Percentiles rank a stretch among this genome's conserved stretches.
Evolutionary conservation across 352 stramenopile species (phyloP).

Genomic region (Pythium brassicae): DNA sequence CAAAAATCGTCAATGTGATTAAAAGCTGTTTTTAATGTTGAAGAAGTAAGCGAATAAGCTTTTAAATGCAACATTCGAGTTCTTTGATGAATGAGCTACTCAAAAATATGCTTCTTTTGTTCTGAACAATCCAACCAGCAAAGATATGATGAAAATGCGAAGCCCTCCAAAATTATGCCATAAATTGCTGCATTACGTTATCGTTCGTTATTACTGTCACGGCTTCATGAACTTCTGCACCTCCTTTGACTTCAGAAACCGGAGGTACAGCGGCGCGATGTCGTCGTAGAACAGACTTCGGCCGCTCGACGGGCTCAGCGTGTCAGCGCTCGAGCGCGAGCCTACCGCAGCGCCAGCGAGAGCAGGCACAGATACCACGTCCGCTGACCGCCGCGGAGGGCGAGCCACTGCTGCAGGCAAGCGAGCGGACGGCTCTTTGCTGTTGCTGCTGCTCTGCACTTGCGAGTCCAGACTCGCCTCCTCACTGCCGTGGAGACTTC

Average conservation of each 20-base stretch:
- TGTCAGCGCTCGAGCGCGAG: constrained; percentile 1
- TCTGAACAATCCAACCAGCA: too few species aligned
- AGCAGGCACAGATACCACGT: not conserved
- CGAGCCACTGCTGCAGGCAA: not conserved
- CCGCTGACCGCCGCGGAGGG: not conserved
- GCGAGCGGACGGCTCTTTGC: constrained; percentile 2
- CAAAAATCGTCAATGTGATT: not conserved
- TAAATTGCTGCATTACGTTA: too few species aligned
- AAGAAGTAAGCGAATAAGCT: too few species aligned
- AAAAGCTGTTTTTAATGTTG: not conserved
- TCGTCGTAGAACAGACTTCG: constrained; percentile 70
- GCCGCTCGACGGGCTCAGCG: constrained; percentile 11
- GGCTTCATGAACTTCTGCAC: constrained; percentile 50
- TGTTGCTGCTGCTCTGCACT: not conserved
- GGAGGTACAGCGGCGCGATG: constrained; percentile 67
- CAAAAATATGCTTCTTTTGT: too few species aligned
- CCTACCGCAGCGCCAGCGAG: not conserved
- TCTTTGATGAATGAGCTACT: too few species aligned
- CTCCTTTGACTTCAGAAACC: constrained; percentile 69
- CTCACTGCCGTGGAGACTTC: not conserved
- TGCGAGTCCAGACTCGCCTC: not conserved
- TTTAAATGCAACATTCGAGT: too few species aligned
- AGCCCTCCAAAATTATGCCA: too few species aligned
- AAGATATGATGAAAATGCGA: too few species aligned
- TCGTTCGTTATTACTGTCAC: not conserved